Evolutionary conservation across 2,329 filamentous ascomycete genomes (phyloP).

Genomic region (Hypoxylon sp.): DNA sequence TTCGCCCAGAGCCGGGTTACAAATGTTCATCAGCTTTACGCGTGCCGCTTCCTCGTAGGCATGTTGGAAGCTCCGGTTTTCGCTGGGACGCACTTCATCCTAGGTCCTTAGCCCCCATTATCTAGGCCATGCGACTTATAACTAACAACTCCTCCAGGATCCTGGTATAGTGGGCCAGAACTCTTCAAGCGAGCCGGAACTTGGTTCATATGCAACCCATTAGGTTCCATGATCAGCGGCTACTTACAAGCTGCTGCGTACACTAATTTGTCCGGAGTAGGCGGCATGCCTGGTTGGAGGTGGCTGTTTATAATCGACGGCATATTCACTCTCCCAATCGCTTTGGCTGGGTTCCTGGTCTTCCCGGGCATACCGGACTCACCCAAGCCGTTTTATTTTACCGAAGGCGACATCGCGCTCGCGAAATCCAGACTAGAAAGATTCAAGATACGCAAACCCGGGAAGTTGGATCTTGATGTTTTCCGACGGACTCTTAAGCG

Average conservation of each 20-base stretch:
- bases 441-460: constrained; percentile 56
- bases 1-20: constrained; percentile 53
- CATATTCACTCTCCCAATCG: constrained; percentile 67
- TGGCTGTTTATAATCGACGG: constrained; percentile 71
- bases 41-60: constrained; percentile 53
- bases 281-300: constrained; percentile 48
- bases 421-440: constrained; percentile 55
- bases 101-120: constrained; percentile 39
- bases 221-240: constrained; percentile 54
- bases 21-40: constrained; percentile 54
- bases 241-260: constrained; percentile 52
- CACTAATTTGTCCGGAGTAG: constrained; percentile 44
- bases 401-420: constrained; percentile 55
- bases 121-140: background rate
- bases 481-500: constrained; percentile 62
- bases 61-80: constrained; percentile 56
- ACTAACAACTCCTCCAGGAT: constrained; percentile 35
- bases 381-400: constrained; percentile 57
- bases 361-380: constrained; percentile 61
- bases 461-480: constrained; percentile 60
- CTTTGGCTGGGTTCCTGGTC: constrained; percentile 65
- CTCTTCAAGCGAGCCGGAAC: constrained; percentile 54
- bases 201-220: constrained; percentile 52
- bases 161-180: constrained; percentile 50
- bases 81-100: constrained; percentile 54